Base-by-base conservation (phyloP, 345 rosid species). In the Lagerstroemia speciosa region DNA sequence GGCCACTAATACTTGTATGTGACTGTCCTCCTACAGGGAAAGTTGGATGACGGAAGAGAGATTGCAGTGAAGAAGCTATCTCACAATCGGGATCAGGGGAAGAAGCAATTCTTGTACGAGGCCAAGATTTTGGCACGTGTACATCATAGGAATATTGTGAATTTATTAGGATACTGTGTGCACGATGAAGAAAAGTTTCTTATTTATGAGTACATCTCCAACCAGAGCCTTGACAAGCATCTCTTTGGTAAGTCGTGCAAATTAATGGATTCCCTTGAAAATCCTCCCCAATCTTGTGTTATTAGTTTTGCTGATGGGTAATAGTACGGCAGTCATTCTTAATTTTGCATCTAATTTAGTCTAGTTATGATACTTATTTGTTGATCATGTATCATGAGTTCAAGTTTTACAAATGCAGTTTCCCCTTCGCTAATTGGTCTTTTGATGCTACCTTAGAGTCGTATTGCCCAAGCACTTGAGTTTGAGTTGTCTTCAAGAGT, bases 211-310 rank as follows among this genome's bases (percentile, higher is more conserved):
- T 95, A 88, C 52, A 84, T 95, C 29, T 24, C 71, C 1, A 78
- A 95, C 26, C 94, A 95, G 80, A 95, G 99, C 81, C 92, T 92
- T 2, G 99, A 95, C 85, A 95, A 92, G 82, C 67, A 79, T 78
- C 89, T 95, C 26, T 92, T 95, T 92, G 85, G 98, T 90, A 82
- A 88, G 97, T 81, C n/a, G n/a, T n/a, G n/a, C n/a, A n/a, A n/a
- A n/a, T n/a, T n/a, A n/a, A n/a, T n/a, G n/a, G n/a, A n/a, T n/a
- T n/a, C n/a, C n/a, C n/a, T n/a, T n/a, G n/a, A n/a, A n/a, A n/a
- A 63, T 66, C 37, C 37, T 58, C 7, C 6, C 12, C 29, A 26
- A 27, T 58, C 33, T 29, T 27, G 26, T 19, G 7, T 48, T 48
- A 19, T 48, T 48, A 48, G 55, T 22, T 48, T 22, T 5, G 7